Percentiles rank a stretch among this genome's conserved stretches.
These are phyloP conservation scores for Leishmania guyanensis DNA, from an alignment of 208 protist species.

Conservation along the genomic window DNA sequence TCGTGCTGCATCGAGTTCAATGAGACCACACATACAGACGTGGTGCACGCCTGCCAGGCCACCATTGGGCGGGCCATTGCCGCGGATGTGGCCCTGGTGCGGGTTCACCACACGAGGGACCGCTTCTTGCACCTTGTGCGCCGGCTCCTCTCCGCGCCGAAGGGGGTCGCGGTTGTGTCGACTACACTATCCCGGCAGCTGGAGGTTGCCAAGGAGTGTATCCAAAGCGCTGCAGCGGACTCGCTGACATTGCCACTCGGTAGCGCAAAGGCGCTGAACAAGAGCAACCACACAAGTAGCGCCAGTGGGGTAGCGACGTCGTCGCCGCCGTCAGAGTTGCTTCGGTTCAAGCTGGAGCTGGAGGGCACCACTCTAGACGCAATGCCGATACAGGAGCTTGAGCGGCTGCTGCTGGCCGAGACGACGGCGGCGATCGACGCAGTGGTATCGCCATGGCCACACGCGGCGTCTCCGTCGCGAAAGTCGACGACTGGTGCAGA, in stretches of 20 bases:
- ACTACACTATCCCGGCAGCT: not conserved
- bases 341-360: slow-evolving; percentile 75
- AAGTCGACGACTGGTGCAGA: not conserved
- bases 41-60: slow-evolving; percentile 32
- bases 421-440: slow-evolving; percentile 39
- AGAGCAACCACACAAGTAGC: not conserved
- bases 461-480: not conserved
- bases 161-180: slow-evolving; percentile 2
- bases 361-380: slow-evolving; percentile 52
- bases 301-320: not conserved
- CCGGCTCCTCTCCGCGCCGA: slow-evolving; percentile 17
- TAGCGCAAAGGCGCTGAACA: slow-evolving; percentile 7
- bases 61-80: slow-evolving; percentile 47
- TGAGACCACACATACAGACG: slow-evolving; percentile 43
- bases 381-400: slow-evolving; percentile 47
- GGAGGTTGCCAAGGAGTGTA: not conserved
- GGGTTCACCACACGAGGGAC: slow-evolving; percentile 67
- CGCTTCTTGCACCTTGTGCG: slow-evolving; percentile 41
- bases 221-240: not conserved
- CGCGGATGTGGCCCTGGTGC: slow-evolving; percentile 62
- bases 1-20: slow-evolving; percentile 61
- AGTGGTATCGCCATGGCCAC: slow-evolving; percentile 12
- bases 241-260: not conserved
- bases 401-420: slow-evolving; percentile 51
- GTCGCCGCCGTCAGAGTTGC: not conserved